Evolutionary conservation across 352 stramenopile genomes (phyloP).

Genomic region (Phytophthora fragariae): DNA sequence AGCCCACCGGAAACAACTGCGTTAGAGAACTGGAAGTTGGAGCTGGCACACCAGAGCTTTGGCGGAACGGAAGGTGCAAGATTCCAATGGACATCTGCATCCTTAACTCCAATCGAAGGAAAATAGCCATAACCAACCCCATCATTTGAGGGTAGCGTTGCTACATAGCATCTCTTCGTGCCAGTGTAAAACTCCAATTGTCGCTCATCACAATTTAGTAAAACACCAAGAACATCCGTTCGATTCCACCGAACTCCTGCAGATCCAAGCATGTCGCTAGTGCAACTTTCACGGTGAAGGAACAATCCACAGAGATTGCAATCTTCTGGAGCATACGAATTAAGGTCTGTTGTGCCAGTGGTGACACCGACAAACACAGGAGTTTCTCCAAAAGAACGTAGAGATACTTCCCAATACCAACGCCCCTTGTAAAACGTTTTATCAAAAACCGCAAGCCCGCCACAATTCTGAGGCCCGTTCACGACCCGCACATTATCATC

Average conservation of each 20-base stretch:
- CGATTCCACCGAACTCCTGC: constrained; percentile 44
- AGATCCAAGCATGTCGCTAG: constrained; percentile 21
- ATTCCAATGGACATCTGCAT: constrained; percentile 75
- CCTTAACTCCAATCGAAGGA: constrained; percentile 63
- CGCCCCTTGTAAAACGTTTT: constrained; percentile 62
- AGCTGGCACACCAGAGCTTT: constrained; percentile 65
- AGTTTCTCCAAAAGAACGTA: constrained; percentile 53
- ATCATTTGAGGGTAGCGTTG: constrained; percentile 36
- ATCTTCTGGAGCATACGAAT: constrained; percentile 38
- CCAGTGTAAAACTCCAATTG: constrained; percentile 71
- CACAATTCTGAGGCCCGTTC: constrained; percentile 10
- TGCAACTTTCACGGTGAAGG: constrained; percentile 47
- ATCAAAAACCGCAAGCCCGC: constrained; percentile 76
- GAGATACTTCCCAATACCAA: constrained; percentile 87
- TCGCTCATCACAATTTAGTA: constrained; percentile 71
- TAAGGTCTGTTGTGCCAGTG: constrained; percentile 65
- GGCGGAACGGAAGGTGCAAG: constrained; percentile 59
- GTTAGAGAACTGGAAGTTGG: constrained; percentile 63
- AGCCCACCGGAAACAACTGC: constrained; percentile 74
- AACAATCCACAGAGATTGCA: constrained; percentile 41
- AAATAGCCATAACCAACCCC: constrained; percentile 46
- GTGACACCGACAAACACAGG: constrained; percentile 82
- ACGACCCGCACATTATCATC: constrained; percentile 7
- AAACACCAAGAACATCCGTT: constrained; percentile 52
- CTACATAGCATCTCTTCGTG: constrained; percentile 42